Conservation (phyloP, 208 protist species). For the Trypanosoma lewisi region DNA sequence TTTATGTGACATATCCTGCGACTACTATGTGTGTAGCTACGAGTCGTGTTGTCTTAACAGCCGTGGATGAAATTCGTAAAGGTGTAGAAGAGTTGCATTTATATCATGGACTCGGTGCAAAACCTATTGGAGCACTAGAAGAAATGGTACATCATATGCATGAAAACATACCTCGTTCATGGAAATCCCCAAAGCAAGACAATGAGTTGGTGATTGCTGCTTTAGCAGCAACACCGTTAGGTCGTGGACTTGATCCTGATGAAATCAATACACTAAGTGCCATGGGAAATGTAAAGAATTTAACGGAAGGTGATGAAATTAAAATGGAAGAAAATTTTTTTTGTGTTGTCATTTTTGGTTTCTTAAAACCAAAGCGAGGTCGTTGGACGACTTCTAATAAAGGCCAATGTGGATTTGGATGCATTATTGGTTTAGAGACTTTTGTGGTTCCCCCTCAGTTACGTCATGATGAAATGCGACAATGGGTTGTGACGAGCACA, state of each 20-base stretch:
- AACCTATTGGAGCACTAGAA: constrained; percentile 37
- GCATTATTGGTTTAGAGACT: constrained; percentile 61
- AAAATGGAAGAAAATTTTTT: constrained; percentile 62
- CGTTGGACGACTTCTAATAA: constrained; percentile 63
- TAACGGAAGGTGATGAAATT: constrained; percentile 63
- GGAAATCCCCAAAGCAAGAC: constrained; percentile 51
- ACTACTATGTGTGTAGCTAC: constrained; percentile 73
- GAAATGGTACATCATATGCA: constrained; percentile 42
- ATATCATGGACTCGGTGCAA: constrained; percentile 52
- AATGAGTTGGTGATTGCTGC: constrained; percentile 62
- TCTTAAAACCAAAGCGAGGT: constrained; percentile 52
- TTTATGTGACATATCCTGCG: constrained; percentile 65
- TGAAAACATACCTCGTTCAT: constrained; percentile 40
- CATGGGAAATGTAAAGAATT: constrained; percentile 64
- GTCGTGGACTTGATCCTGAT: constrained; percentile 43
- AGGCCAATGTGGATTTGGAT: constrained; percentile 56
- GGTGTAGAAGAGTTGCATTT: constrained; percentile 42
- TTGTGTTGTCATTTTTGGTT: constrained; percentile 74
- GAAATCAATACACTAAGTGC: constrained; percentile 62
- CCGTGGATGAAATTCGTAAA: constrained; percentile 45
- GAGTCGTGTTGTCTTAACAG: constrained; percentile 55
- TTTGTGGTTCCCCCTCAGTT: constrained; percentile 55
- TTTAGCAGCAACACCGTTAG: constrained; percentile 59
- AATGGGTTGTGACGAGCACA: constrained; percentile 61
- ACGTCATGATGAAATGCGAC: constrained; percentile 40